These are phyloP conservation scores for Spizellomyces punctatus DNA, from an alignment of 192 early-diverging fungal genomes.

Conservation along the genomic window DNA sequence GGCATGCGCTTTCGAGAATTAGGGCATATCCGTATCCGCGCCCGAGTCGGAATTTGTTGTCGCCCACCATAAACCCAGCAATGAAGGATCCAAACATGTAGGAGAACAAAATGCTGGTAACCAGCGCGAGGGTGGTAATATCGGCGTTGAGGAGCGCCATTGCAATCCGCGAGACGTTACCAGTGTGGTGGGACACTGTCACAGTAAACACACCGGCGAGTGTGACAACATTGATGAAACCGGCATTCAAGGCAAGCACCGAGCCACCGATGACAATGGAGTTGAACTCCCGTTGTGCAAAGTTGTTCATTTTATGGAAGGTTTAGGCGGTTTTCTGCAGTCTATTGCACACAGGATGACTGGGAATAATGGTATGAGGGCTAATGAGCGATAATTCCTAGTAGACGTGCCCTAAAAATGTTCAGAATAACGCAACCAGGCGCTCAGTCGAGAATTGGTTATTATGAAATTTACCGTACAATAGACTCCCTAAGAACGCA, in stretches of 20 bases:
- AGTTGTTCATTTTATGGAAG: conserved; percentile 45
- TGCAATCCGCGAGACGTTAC: conserved; percentile 53
- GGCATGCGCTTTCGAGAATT: conserved; percentile 42
- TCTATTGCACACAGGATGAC: too few relatives aligned
- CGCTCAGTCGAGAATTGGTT: too few relatives aligned
- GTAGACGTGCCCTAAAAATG: too few relatives aligned
- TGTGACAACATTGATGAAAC: conserved; percentile 65
- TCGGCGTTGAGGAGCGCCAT: conserved; percentile 49
- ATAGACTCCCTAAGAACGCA: too few relatives aligned
- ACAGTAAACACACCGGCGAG: conserved; percentile 55
- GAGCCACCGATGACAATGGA: conserved; percentile 54
- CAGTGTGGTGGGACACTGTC: conserved; percentile 52
- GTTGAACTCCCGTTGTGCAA: conserved; percentile 55
- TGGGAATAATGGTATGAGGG: too few relatives aligned
- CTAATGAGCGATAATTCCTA: too few relatives aligned
- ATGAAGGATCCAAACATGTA: conserved; percentile 60
- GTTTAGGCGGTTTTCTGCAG: too few relatives aligned
- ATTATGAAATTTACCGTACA: too few relatives aligned
- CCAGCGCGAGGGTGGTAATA: conserved; percentile 45
- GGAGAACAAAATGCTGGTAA: conserved; percentile 46
- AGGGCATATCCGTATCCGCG: conserved; percentile 49
- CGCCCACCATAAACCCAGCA: conserved; percentile 56
- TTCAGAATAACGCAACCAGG: too few relatives aligned
- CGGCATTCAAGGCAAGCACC: conserved; percentile 55
- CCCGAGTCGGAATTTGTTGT: conserved; percentile 60